Conservation (phyloP, 2,329 filamentous ascomycete species). For the Botrytis sinoallii region DNA sequence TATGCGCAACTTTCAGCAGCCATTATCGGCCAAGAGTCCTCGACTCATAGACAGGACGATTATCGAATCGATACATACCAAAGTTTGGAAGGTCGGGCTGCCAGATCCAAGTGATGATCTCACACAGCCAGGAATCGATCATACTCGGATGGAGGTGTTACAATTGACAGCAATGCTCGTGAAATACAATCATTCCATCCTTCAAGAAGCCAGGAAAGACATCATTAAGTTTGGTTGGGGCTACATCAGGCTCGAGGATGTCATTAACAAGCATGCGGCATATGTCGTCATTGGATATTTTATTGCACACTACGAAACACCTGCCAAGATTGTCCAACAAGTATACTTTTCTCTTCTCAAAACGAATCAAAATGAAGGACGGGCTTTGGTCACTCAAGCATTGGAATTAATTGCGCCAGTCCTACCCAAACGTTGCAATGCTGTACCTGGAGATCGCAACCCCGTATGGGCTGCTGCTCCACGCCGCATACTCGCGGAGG, state of each 20-base stretch:
- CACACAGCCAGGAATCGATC: slow-evolving; percentile 82
- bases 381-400: slow-evolving; percentile 87
- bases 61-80: slow-evolving; percentile 85
- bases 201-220: slow-evolving; percentile 92
- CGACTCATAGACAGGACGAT: slow-evolving; percentile 81
- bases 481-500: slow-evolving; percentile 85
- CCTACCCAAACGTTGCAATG: slow-evolving; percentile 76
- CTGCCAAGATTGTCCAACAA: slow-evolving; percentile 90
- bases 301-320: slow-evolving; percentile 94
- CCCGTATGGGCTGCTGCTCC: slow-evolving; percentile 88
- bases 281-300: slow-evolving; percentile 98
- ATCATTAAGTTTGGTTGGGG: slow-evolving; percentile 99
- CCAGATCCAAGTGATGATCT: slow-evolving; percentile 81
- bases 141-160: slow-evolving; percentile 91
- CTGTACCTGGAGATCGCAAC: slow-evolving; percentile 65
- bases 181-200: slow-evolving; percentile 85
- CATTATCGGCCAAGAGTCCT: slow-evolving; percentile 55
- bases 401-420: slow-evolving; percentile 94
- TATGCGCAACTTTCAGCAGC: slow-evolving; percentile 70
- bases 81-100: slow-evolving; percentile 88
- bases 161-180: slow-evolving; percentile 93
- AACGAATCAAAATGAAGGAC: slow-evolving; percentile 92
- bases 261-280: slow-evolving; percentile 97
- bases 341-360: slow-evolving; percentile 89
- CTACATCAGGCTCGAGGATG: slow-evolving; percentile 95